Conservation (phyloP, 2,329 filamentous ascomycete species). For the Capronia epimyces region DNA sequence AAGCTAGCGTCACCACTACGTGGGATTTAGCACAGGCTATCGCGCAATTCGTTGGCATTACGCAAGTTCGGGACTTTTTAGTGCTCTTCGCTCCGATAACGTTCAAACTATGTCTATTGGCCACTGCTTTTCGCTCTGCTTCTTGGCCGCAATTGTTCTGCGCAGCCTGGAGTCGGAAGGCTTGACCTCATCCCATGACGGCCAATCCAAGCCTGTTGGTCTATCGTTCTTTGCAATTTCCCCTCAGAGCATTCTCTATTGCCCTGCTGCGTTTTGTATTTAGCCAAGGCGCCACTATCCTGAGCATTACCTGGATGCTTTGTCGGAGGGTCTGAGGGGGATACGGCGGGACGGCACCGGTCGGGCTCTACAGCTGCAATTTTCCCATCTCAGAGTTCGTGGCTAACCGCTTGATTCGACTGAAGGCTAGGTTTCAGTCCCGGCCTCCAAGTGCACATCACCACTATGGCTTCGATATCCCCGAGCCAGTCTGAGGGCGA, state of each 20-base stretch:
- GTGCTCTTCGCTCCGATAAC: background rate
- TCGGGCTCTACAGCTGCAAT: constrained; percentile 30
- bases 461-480: constrained; percentile 46
- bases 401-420: constrained; percentile 28
- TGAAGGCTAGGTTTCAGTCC: constrained; percentile 28
- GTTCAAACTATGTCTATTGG: background rate
- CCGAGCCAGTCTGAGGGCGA: constrained; percentile 80
- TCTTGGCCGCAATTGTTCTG: too few relatives aligned
- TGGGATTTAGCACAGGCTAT: too few relatives aligned
- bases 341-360: constrained; percentile 27
- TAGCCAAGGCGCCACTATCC: background rate
- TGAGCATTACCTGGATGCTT: background rate
- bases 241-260: background rate
- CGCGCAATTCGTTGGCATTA: too few relatives aligned
- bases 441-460: constrained; percentile 25
- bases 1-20: too few relatives aligned
- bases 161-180: too few relatives aligned
- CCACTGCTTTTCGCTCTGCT: background rate
- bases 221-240: background rate
- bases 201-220: too few relatives aligned
- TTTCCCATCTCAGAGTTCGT: constrained; percentile 21
- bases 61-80: too few relatives aligned
- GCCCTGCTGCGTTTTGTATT: background rate
- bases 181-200: too few relatives aligned
- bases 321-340: constrained; percentile 11